Evolutionary conservation across 2,329 filamentous ascomycete species (phyloP).

Genomic region (Aspergillus chevalieri): DNA sequence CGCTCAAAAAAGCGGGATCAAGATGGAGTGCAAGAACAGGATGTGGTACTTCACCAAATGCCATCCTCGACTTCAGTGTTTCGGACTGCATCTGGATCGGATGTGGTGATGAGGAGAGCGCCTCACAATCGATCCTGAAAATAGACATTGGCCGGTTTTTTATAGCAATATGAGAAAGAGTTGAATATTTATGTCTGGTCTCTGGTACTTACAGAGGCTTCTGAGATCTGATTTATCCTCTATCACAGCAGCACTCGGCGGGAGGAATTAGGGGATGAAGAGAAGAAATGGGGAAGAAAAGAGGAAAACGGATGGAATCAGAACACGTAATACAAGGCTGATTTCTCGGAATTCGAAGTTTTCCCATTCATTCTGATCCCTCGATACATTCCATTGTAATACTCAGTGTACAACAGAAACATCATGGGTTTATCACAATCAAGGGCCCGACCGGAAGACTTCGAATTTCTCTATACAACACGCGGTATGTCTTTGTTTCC

Average conservation of each 20-base stretch:
- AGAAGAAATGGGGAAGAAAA: too few relatives aligned
- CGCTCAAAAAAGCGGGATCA: constrained; percentile 5
- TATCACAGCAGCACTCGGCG: too few relatives aligned
- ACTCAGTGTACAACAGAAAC: neutral
- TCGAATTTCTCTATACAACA: neutral
- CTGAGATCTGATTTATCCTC: too few relatives aligned
- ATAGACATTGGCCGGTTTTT: too few relatives aligned
- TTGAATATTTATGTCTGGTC: too few relatives aligned
- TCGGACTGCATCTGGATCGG: constrained; percentile 45
- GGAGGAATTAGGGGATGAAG: too few relatives aligned
- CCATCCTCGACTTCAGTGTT: constrained; percentile 61
- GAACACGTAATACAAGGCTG: neutral
- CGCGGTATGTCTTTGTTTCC: neutral
- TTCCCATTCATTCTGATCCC: neutral
- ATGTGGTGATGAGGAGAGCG: constrained; percentile 2
- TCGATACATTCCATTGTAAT: neutral
- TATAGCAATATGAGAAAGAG: too few relatives aligned
- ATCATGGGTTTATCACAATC: neutral
- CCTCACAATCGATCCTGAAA: neutral
- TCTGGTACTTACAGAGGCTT: too few relatives aligned
- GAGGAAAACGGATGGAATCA: too few relatives aligned
- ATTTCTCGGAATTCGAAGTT: neutral
- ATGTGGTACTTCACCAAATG: constrained; percentile 39
- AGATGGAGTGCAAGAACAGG: constrained; percentile 4
- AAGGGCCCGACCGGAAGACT: neutral